Evolutionary conservation across 495 filamentous ascomycete species (phyloP), one percentile per base, ranked within the genome.

Genomic region (Lepraria neglecta): DNA sequence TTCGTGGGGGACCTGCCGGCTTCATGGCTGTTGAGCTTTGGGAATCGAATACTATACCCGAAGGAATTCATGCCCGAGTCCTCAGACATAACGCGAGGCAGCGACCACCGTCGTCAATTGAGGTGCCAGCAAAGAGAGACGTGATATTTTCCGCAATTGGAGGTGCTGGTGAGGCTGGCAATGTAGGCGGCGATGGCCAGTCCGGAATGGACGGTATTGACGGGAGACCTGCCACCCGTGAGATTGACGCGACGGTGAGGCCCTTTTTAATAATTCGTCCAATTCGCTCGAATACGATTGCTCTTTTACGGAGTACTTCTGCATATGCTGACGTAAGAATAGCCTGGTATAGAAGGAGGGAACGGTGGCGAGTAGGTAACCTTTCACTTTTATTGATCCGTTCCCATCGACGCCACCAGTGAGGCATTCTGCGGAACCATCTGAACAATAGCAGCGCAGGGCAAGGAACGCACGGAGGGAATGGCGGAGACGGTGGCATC

Each of bases 401-500:
- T 11, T 40, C 11, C 0, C 17, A 30, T 21, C 17, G 15, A 56
- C 3, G 54, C 19, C 19, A 21, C 33, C 27, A 50, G 27, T n/a
- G 19, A 44, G 24, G 0, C 27, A 30, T 51, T 51, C 14, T 30
- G 28, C 24, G 28, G 7, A 56, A 43, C 15, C 19, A 15, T 38
- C 54, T 44, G 58, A 43, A 14, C 31, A 28, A 31, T 31, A 28
- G 44, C 52, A 67, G 65, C 61, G 65, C 63, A 19, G 65, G 65
- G 40, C 64, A 60, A 31, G 65, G 65, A 12, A 63, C 63, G 12
- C 56, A 62, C 44, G 65, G 65, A 4, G 65, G 56, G n/a, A 48
- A 68, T 40, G 66, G 66, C 28, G 64, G 52, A 19, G 50, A 55
- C 19, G 67, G 66, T 11, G 67, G 67, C 17, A 55, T 40, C 21